A percentile compares a stretch with the other conserved stretches of the same genome.
Evolutionary conservation across 78 protist species (phyloP).

Genomic region (Dictyostelium capitatum): DNA sequence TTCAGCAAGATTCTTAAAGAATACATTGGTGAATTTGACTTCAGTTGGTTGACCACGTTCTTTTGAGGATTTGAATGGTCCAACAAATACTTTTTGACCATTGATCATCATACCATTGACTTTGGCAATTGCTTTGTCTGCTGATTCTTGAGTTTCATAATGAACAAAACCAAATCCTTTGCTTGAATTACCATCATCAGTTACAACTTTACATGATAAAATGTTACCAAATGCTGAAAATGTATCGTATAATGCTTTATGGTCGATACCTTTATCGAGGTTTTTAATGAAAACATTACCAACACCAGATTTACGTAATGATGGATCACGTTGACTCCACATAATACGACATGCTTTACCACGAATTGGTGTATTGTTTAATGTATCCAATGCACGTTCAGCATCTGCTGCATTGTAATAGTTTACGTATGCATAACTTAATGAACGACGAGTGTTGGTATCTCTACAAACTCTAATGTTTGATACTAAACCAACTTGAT

Average conservation of each 20-base stretch:
- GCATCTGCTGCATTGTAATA: conserved; percentile 93
- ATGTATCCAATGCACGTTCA: conserved; percentile 97
- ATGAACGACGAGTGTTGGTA: conserved; percentile 92
- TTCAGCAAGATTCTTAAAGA: conserved; percentile 93
- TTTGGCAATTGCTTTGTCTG: conserved; percentile 91
- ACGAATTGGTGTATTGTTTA: conserved; percentile 94
- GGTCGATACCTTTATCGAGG: conserved; percentile 93
- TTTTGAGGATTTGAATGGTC: conserved; percentile 88
- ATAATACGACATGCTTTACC: conserved; percentile 97
- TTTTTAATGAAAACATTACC: conserved; percentile 99
- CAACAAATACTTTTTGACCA: conserved; percentile 93
- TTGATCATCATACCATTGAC: conserved; percentile 96
- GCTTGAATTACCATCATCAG: conserved; percentile 83
- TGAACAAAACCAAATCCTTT: conserved; percentile 98
- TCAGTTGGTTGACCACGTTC: conserved; percentile 87
- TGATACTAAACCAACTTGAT: conserved; percentile 94
- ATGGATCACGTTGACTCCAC: conserved; percentile 99
- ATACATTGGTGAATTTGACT: conserved; percentile 95
- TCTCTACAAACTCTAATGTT: conserved; percentile 98
- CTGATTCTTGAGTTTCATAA: conserved; percentile 95
- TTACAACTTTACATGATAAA: conserved; percentile 91
- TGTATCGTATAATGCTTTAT: conserved; percentile 94
- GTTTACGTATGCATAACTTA: conserved; percentile 99
- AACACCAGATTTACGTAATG: conserved; percentile 94
- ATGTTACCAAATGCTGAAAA: conserved; percentile 93